Base-by-base conservation (phyloP, 495 filamentous ascomycete genomes). In the Hypoxylon subgilvum region DNA sequence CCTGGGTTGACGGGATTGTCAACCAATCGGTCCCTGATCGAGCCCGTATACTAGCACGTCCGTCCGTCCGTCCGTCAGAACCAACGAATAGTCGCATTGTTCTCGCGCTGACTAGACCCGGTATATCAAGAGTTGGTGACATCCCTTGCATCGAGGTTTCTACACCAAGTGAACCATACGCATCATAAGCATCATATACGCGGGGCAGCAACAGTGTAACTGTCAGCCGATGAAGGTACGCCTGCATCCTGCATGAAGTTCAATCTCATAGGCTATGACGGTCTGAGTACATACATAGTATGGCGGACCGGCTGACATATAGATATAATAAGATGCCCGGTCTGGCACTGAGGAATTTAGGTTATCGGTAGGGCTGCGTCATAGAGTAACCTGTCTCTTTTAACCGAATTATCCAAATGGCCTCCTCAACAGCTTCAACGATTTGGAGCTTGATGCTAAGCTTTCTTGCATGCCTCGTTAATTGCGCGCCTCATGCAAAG, bases 331-430 rank as follows among this genome's bases (percentile, higher is more conserved):
- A 35, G 25, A 31, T 35, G 31, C 38, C 10, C 27, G 22, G 21
- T 22, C 32, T n/a, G 23, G 22, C 49, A 30, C 32, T 43, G 6
- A 9, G 36, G 40, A 25, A 27, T 42, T 25, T 42, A 12, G 35
- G 34, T 32, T 36, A 47, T 25, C 13, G 12, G 18, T 21, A 57
- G 30, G 42, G 35, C 38, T 39, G 22, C 6, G 14, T 30, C 9
- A 32, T 23, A n/a, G n/a, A n/a, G n/a, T n/a, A n/a, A n/a, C n/a
- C n/a, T 42, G 7, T 36, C 3, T 16, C 28, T 8, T 57, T 50
- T 53, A 53, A 23, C 45, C 22, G n/a, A 53, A 43, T 54, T 55
- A 64, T 55, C 61, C 54, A 64, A 55, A 59, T 58, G 53, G 40
- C 23, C n/a, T 27, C 22, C 31, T 34, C 54, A 27, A 35, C 23